A percentile compares a stretch with the other conserved stretches of the same genome.
These are phyloP conservation scores for Penicillium paxilli DNA, from an alignment of 495 filamentous ascomycete genomes.

Conservation along the genomic window DNA sequence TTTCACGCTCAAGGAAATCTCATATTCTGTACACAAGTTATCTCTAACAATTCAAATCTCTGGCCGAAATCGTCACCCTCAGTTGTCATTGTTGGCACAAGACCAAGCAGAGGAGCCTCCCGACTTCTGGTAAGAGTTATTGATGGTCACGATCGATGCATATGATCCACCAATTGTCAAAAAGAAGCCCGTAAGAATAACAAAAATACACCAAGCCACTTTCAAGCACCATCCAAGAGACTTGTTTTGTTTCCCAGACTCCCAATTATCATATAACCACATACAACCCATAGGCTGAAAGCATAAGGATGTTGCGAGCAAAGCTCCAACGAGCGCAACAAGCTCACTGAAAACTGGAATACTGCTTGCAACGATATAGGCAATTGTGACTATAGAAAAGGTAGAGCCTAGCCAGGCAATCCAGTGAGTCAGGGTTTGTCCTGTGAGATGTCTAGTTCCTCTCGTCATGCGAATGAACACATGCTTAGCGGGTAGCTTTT, in stretches of 20 bases:
- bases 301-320: slow-evolving; percentile 50
- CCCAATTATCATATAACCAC: slow-evolving; percentile 47
- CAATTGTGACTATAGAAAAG: slow-evolving; percentile 52
- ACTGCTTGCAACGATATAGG: slow-evolving; percentile 67
- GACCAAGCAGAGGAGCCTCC: slow-evolving; percentile 30
- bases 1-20: too few relatives aligned
- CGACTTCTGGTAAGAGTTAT: slow-evolving; percentile 38
- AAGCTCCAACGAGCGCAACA: slow-evolving; percentile 57
- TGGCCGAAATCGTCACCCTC: neutral
- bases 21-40: too few relatives aligned
- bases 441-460: slow-evolving; percentile 50
- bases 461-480: slow-evolving; percentile 59
- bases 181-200: slow-evolving; percentile 37
- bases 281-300: slow-evolving; percentile 47
- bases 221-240: slow-evolving; percentile 21
- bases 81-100: slow-evolving; percentile 30
- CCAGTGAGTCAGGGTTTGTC: slow-evolving; percentile 58
- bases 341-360: slow-evolving; percentile 69
- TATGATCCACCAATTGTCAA: slow-evolving; percentile 59
- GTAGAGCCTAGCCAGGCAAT: slow-evolving; percentile 58
- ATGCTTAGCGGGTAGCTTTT: slow-evolving; percentile 48
- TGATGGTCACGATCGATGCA: slow-evolving; percentile 53
- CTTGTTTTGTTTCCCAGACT: slow-evolving; percentile 38
- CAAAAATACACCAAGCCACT: slow-evolving; percentile 28
- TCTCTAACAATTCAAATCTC: too few relatives aligned